A percentile compares a stretch with the other conserved stretches of the same genome.
phyloP scores from a whole-genome alignment of 2,329 filamentous ascomycete genomes.

The Cordyceps farinosa region DNA sequence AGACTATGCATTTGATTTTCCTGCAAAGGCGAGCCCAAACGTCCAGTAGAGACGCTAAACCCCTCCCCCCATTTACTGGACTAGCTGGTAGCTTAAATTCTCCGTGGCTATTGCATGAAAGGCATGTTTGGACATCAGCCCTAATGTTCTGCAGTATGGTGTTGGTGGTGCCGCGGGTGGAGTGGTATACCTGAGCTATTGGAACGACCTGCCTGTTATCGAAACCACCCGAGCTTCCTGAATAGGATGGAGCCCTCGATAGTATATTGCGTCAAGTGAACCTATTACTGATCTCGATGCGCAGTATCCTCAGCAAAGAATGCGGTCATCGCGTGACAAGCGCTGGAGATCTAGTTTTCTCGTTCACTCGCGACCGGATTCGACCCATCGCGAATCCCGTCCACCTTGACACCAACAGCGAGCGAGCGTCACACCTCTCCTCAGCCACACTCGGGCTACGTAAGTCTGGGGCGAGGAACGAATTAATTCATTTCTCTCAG shows the following conservation, averaged over 20 bases:
- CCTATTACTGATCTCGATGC: neutral
- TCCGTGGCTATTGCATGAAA: neutral
- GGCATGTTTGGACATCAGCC: neutral
- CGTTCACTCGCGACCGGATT: neutral
- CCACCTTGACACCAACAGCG: neutral
- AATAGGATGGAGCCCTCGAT: neutral
- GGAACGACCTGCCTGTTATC: neutral
- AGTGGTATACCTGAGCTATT: neutral
- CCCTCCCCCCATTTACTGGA: neutral
- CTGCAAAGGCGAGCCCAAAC: neutral
- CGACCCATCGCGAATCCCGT: neutral
- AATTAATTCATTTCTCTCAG: neutral
- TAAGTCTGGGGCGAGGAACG: neutral
- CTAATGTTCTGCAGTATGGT: neutral
- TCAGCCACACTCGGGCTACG: conserved; percentile 3
- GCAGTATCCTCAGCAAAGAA: neutral
- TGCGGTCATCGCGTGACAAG: neutral
- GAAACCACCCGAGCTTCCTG: neutral
- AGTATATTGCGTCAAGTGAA: neutral
- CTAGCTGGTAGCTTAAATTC: neutral
- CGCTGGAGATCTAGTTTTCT: neutral
- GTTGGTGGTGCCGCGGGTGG: neutral
- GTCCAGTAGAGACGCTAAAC: neutral
- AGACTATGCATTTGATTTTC: neutral
- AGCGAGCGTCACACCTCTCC: neutral